Evolutionary conservation across 163 green algal genomes (phyloP).

Genomic region (Prototheca stagnorum): DNA sequence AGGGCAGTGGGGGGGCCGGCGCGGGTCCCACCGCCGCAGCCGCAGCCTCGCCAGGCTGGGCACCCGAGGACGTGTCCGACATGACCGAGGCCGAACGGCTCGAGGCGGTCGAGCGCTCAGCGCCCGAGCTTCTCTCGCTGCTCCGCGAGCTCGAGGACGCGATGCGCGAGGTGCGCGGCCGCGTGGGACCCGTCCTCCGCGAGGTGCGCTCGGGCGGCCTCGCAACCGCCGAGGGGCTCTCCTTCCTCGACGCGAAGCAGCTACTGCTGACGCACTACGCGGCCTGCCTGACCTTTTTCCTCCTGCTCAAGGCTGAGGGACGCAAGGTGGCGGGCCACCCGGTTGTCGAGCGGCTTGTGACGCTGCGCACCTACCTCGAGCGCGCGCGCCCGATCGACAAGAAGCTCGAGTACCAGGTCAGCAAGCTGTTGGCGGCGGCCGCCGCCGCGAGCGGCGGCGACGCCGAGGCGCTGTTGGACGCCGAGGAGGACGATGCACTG

Average conservation of each 20-base stretch:
- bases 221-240: constrained; percentile 70
- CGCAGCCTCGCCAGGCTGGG: background rate
- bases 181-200: constrained; percentile 49
- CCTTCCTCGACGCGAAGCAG: constrained; percentile 95
- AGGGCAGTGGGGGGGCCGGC: constrained; percentile 4
- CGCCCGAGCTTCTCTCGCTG: constrained; percentile 70
- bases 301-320: constrained; percentile 88
- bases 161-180: constrained; percentile 49
- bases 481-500: background rate
- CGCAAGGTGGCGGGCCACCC: constrained; percentile 71
- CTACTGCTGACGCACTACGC: constrained; percentile 88
- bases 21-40: background rate
- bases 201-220: constrained; percentile 50
- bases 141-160: constrained; percentile 49
- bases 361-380: constrained; percentile 67
- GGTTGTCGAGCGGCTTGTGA: constrained; percentile 67
- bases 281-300: constrained; percentile 81
- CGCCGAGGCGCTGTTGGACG: background rate
- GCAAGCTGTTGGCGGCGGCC: constrained; percentile 70
- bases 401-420: constrained; percentile 85
- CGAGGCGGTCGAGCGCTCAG: constrained; percentile 44
- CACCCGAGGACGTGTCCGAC: constrained; percentile 6
- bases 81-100: constrained; percentile 24
- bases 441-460: background rate
- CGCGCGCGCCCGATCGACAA: constrained; percentile 87